A percentile compares a stretch with the other conserved stretches of the same genome.
phyloP scores from a whole-genome alignment of 495 filamentous ascomycete genomes.

The Penicillium manginii region DNA sequence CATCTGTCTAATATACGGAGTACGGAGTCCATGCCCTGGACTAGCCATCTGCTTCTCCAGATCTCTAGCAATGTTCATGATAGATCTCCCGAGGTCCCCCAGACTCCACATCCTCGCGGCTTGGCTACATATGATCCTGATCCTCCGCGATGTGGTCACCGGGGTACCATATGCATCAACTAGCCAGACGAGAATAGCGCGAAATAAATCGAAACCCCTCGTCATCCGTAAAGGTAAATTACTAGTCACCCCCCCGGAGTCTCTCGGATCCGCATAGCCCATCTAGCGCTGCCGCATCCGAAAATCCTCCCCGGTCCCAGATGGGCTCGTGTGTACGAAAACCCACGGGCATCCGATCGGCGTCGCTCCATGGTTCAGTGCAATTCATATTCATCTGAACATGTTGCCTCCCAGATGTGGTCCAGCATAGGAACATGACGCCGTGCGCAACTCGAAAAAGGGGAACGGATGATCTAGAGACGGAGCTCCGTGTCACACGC shows the following conservation, averaged over 20 bases:
- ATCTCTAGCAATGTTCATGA: neutral
- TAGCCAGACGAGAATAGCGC: neutral
- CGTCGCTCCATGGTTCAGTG: slow-evolving; percentile 1
- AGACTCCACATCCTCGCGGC: slow-evolving; percentile 15
- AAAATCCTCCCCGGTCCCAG: neutral
- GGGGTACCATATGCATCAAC: neutral
- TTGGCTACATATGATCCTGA: slow-evolving; percentile 1
- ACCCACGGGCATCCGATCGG: neutral
- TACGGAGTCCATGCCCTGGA: neutral
- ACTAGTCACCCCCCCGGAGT: neutral
- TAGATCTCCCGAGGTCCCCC: slow-evolving; percentile 13
- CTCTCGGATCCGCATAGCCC: neutral
- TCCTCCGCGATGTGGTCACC: neutral
- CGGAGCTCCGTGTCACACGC: slow-evolving; percentile 1
- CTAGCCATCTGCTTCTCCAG: neutral
- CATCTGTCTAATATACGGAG: neutral
- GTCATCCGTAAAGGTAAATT: neutral
- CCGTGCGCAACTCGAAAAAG: neutral
- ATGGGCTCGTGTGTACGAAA: neutral
- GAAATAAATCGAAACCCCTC: neutral
- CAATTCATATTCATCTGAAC: neutral
- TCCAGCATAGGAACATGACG: neutral
- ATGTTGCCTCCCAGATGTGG: neutral
- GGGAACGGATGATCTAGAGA: slow-evolving; percentile 1
- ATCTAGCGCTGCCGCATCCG: slow-evolving; percentile 3